Evolutionary conservation across 768 basidiomycete genomes (phyloP), one percentile per base, ranked within the genome.

Genomic region (Pleurotus tuoliensis): DNA sequence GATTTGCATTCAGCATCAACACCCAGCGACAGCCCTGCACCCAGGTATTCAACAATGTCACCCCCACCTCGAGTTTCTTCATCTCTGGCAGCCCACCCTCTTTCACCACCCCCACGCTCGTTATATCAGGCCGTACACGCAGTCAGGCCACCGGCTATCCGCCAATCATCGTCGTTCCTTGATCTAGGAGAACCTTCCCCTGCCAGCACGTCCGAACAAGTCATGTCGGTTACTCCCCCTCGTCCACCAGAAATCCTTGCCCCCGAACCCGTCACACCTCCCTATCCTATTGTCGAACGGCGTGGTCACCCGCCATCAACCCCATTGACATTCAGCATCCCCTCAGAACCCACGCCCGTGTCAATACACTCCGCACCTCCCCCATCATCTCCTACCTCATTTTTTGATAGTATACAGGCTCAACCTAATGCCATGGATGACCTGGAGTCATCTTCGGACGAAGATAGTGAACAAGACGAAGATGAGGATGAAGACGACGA

Each of bases 371-470:
- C 84, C 43, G 85, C 82, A 34, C 86, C 87, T 12, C 81, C 78
- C 12, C 83, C 86, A 2, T 76, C 83, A 5, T 84, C 87, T 12
- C 82, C 86, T 0, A 80, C 83, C 22, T 82, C 82, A 27, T 90
- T 90, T 76, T 90, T 91, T 67, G 88, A 91, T 70, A 80, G 72
- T 58, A 84, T 90, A 45, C 86, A 90, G 61, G 72, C 78, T 13
- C 83, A 87, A 44, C 81, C 82, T 5, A 86, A 86, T 67, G 86
- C 82, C 22, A 83, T 90, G 82, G 86, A 88, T 61, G 88, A 86
- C 59, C 71, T 87, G 53, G 87, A 86, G 58, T 81, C 83, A 25
- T 82, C 84, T 20, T 82, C 82, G 18, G 81, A 79, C 24, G 74
- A 75, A 18, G 70, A 72, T 27, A 72, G 70, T 16, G 68, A 74